Conservation (phyloP, 179 eudicot genomes). For the Patellifolia procumbens region DNA sequence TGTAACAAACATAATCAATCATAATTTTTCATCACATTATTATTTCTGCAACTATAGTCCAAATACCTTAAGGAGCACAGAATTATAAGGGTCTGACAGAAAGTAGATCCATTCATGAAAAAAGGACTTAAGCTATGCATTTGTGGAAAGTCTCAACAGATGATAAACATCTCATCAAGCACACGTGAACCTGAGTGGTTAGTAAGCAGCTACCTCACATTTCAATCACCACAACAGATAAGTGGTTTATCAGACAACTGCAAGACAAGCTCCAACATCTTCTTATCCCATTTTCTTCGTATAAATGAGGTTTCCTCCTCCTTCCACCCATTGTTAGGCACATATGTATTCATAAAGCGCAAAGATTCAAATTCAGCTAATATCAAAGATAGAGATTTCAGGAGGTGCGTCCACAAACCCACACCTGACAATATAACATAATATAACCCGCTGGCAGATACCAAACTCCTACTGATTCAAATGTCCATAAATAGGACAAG, state of each 20-base stretch:
- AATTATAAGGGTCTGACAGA: background rate
- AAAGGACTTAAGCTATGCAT: background rate
- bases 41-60: background rate
- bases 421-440: too few species aligned
- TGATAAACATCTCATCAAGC: background rate
- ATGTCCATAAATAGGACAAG: too few species aligned
- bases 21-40: background rate
- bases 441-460: too few species aligned
- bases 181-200: constrained; percentile 7
- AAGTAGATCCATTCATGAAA: background rate
- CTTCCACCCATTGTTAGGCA: constrained; percentile 99
- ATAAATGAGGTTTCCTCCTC: constrained; percentile 88
- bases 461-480: too few species aligned
- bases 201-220: constrained; percentile 70
- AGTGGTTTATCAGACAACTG: constrained; percentile 85
- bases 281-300: constrained; percentile 98
- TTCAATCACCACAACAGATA: constrained; percentile 96
- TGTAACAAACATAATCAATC: background rate
- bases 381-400: too few species aligned
- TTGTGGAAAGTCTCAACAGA: background rate
- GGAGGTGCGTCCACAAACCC: constrained; percentile 57
- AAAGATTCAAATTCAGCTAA: constrained; percentile 89
- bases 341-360: constrained; percentile 80
- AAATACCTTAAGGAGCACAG: background rate
- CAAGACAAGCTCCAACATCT: constrained; percentile 75